Base-by-base conservation (phyloP, 106 monocot genomes). In the Apostasia ramifera region DNA sequence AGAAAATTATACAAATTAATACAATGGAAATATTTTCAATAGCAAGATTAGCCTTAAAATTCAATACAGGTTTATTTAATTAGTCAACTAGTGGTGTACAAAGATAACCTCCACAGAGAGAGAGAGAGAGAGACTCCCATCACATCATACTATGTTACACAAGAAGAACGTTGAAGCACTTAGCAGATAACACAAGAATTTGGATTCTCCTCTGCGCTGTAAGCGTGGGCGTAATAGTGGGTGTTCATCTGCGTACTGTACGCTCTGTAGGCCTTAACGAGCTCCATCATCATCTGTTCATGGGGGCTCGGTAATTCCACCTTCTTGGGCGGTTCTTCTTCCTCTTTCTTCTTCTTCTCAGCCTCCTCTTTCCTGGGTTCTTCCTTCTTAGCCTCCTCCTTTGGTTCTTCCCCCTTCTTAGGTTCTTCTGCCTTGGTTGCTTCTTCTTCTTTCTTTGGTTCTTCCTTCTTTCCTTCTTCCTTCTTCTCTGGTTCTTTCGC, bases 391-490 rank as follows among this genome's bases (percentile, higher is more conserved):
- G 67, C 50, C 47, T 73, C 73, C 42, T 74, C 71, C 52, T 74
- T 69, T 8, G 51, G 47, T 53, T 73, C 73, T 66, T 68, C 68
- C 46, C 75, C 75, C 42, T 74, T 70, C 8, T 48, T 71, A 0
- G 44, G 46, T 14, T 44, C 65, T 6, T 66, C 74, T 7, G 51
- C 79, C 41, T 79, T 74, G 55, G 73, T 73, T 1, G 60, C 46
- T 43, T 67, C 62, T 14, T 63, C 79, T 46, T 69, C 59, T 7
- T 78, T 61, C 74, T 80, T 74, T 8, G 52, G 50, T 1, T 57
- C 50, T 39, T 75, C 80, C 9, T 75, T 61, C 59, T 79, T 73
- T 67, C 76, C 67, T 63, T 69, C 78, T 37, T 86, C 79, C 67
- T 74, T 67, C 63, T 79, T 75, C 72, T 76, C 68, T 1, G 75